These are phyloP conservation scores for Colletotrichum neosansevieriae DNA, from an alignment of 2,329 filamentous ascomycete species.

Conservation along the genomic window DNA sequence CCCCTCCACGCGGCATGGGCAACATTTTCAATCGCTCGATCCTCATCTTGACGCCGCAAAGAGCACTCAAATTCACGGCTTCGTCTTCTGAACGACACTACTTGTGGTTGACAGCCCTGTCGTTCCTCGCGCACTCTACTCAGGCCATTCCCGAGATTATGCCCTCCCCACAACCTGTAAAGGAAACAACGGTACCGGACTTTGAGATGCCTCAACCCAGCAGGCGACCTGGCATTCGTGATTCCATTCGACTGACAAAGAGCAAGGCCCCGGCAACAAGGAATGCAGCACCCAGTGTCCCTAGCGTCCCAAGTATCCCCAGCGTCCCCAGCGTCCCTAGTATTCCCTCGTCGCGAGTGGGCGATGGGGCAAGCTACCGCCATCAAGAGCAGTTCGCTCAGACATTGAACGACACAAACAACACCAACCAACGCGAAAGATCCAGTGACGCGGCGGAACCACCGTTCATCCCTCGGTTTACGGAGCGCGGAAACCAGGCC, in stretches of 20 bases:
- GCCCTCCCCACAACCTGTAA: conserved; percentile 61
- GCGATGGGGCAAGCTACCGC: conserved; percentile 52
- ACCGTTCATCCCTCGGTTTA: conserved; percentile 78
- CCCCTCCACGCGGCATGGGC: conserved; percentile 77
- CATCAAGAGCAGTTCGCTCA: conserved; percentile 54
- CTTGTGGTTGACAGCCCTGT: conserved; percentile 92
- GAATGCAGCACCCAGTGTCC: conserved; percentile 63
- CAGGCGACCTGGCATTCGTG: conserved; percentile 75
- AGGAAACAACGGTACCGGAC: conserved; percentile 61
- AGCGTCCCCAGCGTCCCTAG: conserved; percentile 52
- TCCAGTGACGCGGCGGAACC: conserved; percentile 76
- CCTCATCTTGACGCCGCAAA: conserved; percentile 90
- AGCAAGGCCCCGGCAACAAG: conserved; percentile 60
- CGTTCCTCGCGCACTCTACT: conserved; percentile 91
- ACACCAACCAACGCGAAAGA: conserved; percentile 59
- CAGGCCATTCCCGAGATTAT: conserved; percentile 83
- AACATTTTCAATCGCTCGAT: conserved; percentile 91
- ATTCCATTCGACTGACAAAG: conserved; percentile 92
- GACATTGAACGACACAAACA: conserved; percentile 44
- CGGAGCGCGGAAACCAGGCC: conserved; percentile 63
- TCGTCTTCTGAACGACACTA: conserved; percentile 87
- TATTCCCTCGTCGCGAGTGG: conserved; percentile 52
- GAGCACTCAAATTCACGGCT: conserved; percentile 95
- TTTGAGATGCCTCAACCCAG: conserved; percentile 64
- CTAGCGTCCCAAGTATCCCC: conserved; percentile 60